Evolutionary conservation across 2,329 filamentous ascomycete species (phyloP).

Genomic region (Exserohilum turcica): DNA sequence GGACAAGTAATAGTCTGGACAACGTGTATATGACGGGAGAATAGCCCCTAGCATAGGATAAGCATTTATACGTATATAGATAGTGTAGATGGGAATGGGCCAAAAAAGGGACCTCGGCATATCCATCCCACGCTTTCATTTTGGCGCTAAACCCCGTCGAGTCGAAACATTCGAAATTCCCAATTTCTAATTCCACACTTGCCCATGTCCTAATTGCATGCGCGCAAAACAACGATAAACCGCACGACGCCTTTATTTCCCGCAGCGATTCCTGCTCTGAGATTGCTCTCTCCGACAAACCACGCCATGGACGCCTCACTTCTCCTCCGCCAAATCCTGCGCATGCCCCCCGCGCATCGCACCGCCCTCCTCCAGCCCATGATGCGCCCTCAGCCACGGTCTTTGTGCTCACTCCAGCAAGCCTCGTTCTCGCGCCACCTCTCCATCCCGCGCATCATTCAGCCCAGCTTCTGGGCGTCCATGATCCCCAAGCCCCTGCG

Average conservation of each 20-base stretch:
- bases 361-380: conserved; percentile 19
- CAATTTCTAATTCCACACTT: not conserved
- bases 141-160: conserved; percentile 4
- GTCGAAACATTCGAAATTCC: conserved; percentile 5
- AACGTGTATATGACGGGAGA: not conserved
- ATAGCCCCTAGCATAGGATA: not conserved
- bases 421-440: conserved; percentile 29
- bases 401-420: too few species aligned
- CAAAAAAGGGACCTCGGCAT: not conserved
- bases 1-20: not conserved
- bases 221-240: too few species aligned
- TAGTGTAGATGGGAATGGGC: too few species aligned
- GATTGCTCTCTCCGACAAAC: not conserved
- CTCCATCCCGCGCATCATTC: conserved; percentile 44
- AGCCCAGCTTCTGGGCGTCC: conserved; percentile 47
- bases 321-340: conserved; percentile 37
- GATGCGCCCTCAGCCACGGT: too few species aligned
- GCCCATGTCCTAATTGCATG: too few species aligned
- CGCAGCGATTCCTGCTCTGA: not conserved
- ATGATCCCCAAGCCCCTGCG: conserved; percentile 43
- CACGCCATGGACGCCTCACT: conserved; percentile 31
- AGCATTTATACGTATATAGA: not conserved
- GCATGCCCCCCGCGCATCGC: conserved; percentile 29
- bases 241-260: not conserved
- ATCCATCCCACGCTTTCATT: not conserved